Evolutionary conservation across 2,329 filamentous ascomycete genomes (phyloP), one percentile per base, ranked within the genome.

Genomic region (Talaromyces funiculosus): DNA sequence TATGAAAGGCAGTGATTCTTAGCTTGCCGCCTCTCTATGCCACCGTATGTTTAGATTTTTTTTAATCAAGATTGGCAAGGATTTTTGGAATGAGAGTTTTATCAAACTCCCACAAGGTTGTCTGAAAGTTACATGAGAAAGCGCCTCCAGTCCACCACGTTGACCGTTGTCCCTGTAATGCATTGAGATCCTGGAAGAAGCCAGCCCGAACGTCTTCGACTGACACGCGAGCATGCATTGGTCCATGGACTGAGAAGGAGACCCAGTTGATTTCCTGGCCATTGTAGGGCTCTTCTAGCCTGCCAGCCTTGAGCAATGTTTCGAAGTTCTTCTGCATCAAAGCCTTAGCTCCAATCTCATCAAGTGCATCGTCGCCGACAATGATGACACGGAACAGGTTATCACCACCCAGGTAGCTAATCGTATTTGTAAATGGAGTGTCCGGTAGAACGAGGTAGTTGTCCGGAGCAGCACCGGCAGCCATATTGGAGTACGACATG

Each of bases 401-500:
- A 1, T 65, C 60, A 12, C 64, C 64, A 5, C 66, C 67, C 10
- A 64, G 57, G 65, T 68, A 68, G 54, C 64, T 59, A 33, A 66
- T 64, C 16, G 61, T 64, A 24, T 61, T 61, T 1, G 64, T 64
- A 57, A 68, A 64, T 0, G 66, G 63, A 3, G 58, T 40, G 6
- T 67, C 49, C 8, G 66, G 67, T 12, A 65, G 62, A 18, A 64
- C 53, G 29, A 67, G 65, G 31, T 57, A 61, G 53, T 68, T 63
- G 47, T 63, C 43, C 0, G 64, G 63, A 6, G 66, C 67, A 2
- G 66, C 83, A 0, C 81, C 81, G 16, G 86, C 69, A 63, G 86
- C 84, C 59, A 68, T 53, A 45, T 68, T 68, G 51, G 57, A 63
- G 51, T 67, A 65, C 8, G 61, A 43, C 57, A 63, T 65, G n/a